Evolutionary conservation across 139 green algal genomes (phyloP), one percentile per base, ranked within the genome.

Genomic region (Chlorella vulgaris): DNA sequence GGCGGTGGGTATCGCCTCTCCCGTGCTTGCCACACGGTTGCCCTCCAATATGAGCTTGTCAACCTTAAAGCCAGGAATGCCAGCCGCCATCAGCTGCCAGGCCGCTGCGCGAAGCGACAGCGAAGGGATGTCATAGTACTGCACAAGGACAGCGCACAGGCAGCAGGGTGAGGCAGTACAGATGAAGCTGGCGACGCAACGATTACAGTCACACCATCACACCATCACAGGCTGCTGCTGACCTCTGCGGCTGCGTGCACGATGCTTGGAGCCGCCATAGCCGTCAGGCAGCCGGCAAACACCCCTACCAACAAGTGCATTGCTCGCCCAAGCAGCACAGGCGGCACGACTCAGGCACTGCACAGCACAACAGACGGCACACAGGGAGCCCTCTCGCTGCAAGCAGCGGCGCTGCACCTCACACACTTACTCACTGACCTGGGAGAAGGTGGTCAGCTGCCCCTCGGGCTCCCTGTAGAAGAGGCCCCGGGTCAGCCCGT

Each of bases 381-480:
- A n/a, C n/a, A n/a, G n/a, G n/a, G n/a, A n/a, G n/a, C n/a, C n/a
- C n/a, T n/a, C n/a, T n/a, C n/a, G 31, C 39, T 74, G 24, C 1
- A 36, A 22, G 10, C 2, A 36, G 53, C 39, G 26, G 0, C 10
- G 1, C 7, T 5, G 4, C 39, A 0, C 40, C 40, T 29, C 18
- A 28, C 55, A 65, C 8, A 58, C 10, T 40, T 40, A 47, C 28
- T 15, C 35, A 4, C 73, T 51, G 24, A 79, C 73, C 6, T 69
- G 73, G 2, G 73, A 38, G 5, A 53, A 67, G 29, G 31, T 51
- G 35, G 33, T 53, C 22, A 69, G 51, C 73, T 79, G 73, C 36
- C 51, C 73, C 73, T 79, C 73, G 0, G 73, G 73, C 53, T 79
- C 73, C 53, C 73, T 33, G 24, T 79, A 79, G 38, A 55, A 79